These are phyloP conservation scores for Fusarium transvaalense DNA, from an alignment of 2,329 filamentous ascomycete genomes.

Conservation along the genomic window DNA sequence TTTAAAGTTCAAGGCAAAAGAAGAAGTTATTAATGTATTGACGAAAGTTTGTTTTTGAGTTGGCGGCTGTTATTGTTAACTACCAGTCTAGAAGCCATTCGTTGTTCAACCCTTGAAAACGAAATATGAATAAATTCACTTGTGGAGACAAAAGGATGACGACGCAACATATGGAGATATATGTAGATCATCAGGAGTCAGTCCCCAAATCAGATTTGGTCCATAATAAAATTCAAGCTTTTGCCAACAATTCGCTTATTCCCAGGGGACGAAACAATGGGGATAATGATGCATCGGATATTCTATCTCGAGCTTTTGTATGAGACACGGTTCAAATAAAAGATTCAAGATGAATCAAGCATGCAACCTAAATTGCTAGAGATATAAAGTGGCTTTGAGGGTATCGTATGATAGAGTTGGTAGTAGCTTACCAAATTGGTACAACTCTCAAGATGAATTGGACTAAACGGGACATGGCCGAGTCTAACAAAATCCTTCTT, in stretches of 20 bases:
- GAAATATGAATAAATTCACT: neutral
- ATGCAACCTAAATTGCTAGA: neutral
- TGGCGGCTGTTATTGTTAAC: neutral
- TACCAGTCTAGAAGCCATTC: neutral
- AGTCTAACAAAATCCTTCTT: neutral
- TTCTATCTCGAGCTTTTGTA: neutral
- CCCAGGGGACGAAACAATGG: slow-evolving; percentile 2
- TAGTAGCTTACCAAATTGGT: too few species aligned
- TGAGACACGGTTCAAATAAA: neutral
- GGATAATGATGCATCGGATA: neutral
- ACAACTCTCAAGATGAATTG: neutral
- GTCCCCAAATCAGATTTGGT: neutral
- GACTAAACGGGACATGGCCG: neutral
- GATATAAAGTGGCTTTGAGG: neutral
- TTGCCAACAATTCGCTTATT: slow-evolving; percentile 10
- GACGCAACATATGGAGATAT: neutral
- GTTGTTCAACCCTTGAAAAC: neutral
- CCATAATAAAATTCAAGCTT: slow-evolving; percentile 19
- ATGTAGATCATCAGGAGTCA: slow-evolving; percentile 14
- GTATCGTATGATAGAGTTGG: neutral
- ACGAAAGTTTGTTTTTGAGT: neutral
- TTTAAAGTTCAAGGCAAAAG: neutral
- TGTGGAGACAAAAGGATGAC: slow-evolving; percentile 5
- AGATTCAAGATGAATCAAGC: neutral
- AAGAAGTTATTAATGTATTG: neutral